These are phyloP conservation scores for Fraxinus americana DNA, from an alignment of 257 asterid genomes.

Conservation along the genomic window DNA sequence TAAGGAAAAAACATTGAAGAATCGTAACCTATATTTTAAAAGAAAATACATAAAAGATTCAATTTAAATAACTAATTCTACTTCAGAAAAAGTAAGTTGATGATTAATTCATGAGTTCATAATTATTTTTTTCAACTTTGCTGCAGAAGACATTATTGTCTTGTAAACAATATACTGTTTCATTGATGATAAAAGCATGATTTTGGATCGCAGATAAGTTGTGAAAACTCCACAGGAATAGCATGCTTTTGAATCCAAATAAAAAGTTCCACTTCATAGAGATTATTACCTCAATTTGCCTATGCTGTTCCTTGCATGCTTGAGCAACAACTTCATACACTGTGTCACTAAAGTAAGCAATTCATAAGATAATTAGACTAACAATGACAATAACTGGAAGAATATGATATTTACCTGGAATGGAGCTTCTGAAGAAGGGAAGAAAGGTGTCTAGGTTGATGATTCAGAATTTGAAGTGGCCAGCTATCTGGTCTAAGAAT, in stretches of 20 bases:
- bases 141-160: slow-evolving; percentile 10
- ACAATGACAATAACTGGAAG: slow-evolving; percentile 21
- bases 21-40: too few relatives aligned
- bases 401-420: slow-evolving; percentile 63
- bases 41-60: not conserved
- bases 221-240: slow-evolving; percentile 14
- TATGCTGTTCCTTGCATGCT: slow-evolving; percentile 97
- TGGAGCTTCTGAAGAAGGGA: slow-evolving; percentile 98
- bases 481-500: slow-evolving; percentile 68
- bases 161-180: slow-evolving; percentile 10
- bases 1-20: too few relatives aligned
- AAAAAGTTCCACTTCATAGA: not conserved
- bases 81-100: not conserved
- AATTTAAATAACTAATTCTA: not conserved
- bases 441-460: slow-evolving; percentile 85
- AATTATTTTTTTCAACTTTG: not conserved
- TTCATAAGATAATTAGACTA: slow-evolving; percentile 11
- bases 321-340: slow-evolving; percentile 91
- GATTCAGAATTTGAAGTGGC: slow-evolving; percentile 91
- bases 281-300: slow-evolving; percentile 87
- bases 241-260: slow-evolving; percentile 12
- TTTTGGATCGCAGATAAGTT: slow-evolving; percentile 16
- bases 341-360: slow-evolving; percentile 59
- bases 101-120: not conserved
- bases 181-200: slow-evolving; percentile 22